A percentile compares a stretch with the other conserved stretches of the same genome.
Conservation (phyloP, 768 basidiomycete species). For the Auriscalpium vulgare region DNA sequence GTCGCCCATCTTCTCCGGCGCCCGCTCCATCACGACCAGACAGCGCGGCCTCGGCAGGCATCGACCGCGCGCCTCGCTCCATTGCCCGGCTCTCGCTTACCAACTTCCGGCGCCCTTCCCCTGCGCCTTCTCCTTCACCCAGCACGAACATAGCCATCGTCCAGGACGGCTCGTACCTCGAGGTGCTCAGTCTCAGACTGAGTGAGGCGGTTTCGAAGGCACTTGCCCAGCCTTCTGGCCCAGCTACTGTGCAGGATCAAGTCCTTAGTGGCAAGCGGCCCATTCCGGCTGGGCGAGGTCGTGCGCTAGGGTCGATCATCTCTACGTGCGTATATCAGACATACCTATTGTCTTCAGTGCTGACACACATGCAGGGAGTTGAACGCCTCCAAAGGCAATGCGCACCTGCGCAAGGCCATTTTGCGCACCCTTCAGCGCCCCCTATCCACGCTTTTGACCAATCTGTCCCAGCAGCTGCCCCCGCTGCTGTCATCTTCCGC, state of each 20-base stretch:
- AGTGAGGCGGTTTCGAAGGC: conserved; percentile 79
- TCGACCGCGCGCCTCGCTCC: conserved; percentile 43
- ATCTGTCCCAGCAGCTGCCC: conserved; percentile 58
- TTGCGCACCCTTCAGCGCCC: conserved; percentile 70
- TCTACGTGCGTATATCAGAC: conserved; percentile 45
- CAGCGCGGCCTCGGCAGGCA: conserved; percentile 20
- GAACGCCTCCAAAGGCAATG: conserved; percentile 52
- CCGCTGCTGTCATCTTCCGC: conserved; percentile 59
- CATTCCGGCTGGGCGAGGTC: conserved; percentile 68
- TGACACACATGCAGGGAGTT: conserved; percentile 51
- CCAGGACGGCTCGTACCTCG: conserved; percentile 76
- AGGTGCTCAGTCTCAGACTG: conserved; percentile 66
- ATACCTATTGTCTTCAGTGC: not conserved
- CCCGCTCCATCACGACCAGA: conserved; percentile 33
- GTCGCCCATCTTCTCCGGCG: conserved; percentile 56
- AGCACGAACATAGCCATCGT: conserved; percentile 37
- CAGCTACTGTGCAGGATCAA: conserved; percentile 41
- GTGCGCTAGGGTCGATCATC: conserved; percentile 58
- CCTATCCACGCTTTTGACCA: conserved; percentile 63
- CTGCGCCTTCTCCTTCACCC: conserved; percentile 30
- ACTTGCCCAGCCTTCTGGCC: conserved; percentile 54
- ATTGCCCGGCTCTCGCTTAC: conserved; percentile 52
- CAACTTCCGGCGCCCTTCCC: conserved; percentile 49
- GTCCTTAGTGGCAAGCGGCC: conserved; percentile 56
- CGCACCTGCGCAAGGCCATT: conserved; percentile 60